Evolutionary conservation across 2,329 filamentous ascomycete species (phyloP).

Genomic region (Pestalotiopsis sp.): DNA sequence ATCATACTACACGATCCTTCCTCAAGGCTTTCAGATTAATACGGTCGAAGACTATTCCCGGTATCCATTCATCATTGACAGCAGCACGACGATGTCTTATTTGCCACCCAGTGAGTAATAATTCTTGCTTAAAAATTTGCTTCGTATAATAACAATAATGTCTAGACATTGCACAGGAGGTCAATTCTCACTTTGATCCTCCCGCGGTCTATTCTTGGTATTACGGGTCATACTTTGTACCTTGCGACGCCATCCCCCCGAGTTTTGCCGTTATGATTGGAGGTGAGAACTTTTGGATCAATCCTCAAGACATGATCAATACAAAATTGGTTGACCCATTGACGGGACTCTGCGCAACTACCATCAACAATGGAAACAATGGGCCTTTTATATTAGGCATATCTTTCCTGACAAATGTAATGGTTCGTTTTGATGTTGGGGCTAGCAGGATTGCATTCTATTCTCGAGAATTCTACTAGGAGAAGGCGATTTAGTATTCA

Average conservation of each 20-base stretch:
- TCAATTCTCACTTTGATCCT: slow-evolving; percentile 50
- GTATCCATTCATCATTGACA: slow-evolving; percentile 55
- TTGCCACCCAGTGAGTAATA: slow-evolving; percentile 49
- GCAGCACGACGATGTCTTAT: slow-evolving; percentile 54
- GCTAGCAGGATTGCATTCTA: slow-evolving; percentile 39
- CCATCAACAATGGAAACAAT: slow-evolving; percentile 32
- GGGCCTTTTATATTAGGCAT: slow-evolving; percentile 45
- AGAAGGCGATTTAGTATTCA: too few relatives aligned
- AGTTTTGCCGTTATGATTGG: slow-evolving; percentile 47
- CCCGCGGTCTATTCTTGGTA: slow-evolving; percentile 39
- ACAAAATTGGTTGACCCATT: slow-evolving; percentile 43
- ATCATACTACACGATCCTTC: slow-evolving; percentile 57
- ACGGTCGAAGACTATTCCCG: slow-evolving; percentile 42
- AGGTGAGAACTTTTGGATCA: slow-evolving; percentile 47
- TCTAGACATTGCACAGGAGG: slow-evolving; percentile 48
- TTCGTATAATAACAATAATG: not conserved
- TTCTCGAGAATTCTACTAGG: not conserved
- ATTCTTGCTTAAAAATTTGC: not conserved
- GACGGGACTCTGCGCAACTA: slow-evolving; percentile 51
- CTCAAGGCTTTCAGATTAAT: slow-evolving; percentile 50
- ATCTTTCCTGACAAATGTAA: slow-evolving; percentile 53
- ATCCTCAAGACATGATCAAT: slow-evolving; percentile 51
- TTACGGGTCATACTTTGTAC: slow-evolving; percentile 51
- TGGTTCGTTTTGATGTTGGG: slow-evolving; percentile 52
- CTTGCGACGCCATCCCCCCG: slow-evolving; percentile 50